phyloP scores from a whole-genome alignment of 2,329 filamentous ascomycete genomes.

The Tolypocladium ophioglossoides region DNA sequence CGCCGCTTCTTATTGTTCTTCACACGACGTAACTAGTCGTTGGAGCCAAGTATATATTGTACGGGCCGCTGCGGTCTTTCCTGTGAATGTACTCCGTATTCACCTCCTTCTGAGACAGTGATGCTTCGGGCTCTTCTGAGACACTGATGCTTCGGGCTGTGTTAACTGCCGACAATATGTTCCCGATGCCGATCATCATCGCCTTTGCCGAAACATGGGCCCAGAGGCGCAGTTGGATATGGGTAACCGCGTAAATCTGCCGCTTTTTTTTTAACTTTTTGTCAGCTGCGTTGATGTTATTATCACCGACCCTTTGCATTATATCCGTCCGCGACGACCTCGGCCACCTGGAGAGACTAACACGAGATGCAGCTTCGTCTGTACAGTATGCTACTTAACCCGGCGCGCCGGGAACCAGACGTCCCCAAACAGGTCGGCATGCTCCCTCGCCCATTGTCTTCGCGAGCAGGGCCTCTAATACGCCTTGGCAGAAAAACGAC shows the following conservation, averaged over 20 bases:
- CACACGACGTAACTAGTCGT: too few relatives aligned
- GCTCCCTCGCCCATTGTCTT: neutral
- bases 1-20: too few relatives aligned
- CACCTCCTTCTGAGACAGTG: too few relatives aligned
- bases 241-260: neutral
- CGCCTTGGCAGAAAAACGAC: neutral
- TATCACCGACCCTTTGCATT: too few relatives aligned
- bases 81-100: too few relatives aligned
- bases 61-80: too few relatives aligned
- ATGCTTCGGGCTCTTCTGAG: too few relatives aligned
- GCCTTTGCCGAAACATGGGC: neutral
- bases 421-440: neutral
- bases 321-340: neutral
- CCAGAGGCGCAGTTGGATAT: neutral
- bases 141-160: too few relatives aligned
- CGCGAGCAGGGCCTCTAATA: neutral
- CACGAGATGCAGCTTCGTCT: neutral
- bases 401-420: neutral
- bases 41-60: too few relatives aligned
- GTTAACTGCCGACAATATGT: too few relatives aligned
- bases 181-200: neutral
- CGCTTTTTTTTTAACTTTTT: neutral
- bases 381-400: neutral
- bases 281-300: neutral
- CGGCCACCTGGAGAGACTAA: neutral